A percentile compares a stretch with the other conserved stretches of the same genome.
Conservation (phyloP, 371 early-diverging fungal genomes). For the Saksenaea oblongispora region DNA sequence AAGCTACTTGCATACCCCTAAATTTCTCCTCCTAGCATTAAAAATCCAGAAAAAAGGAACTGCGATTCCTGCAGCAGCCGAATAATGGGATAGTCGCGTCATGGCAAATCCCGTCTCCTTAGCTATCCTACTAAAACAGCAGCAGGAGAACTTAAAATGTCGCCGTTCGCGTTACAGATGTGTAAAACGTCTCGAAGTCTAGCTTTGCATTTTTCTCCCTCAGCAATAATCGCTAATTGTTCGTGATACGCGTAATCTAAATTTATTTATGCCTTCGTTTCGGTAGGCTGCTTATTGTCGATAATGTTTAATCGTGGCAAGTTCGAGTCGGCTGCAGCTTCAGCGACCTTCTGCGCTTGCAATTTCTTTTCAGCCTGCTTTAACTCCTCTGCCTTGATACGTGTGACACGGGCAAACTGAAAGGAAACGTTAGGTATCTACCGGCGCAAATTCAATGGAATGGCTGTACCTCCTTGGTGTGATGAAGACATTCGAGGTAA, state of each 20-base stretch:
- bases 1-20: too few relatives aligned
- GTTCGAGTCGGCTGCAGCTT: slow-evolving; percentile 60
- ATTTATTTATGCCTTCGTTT: slow-evolving; percentile 31
- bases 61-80: too few relatives aligned
- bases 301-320: slow-evolving; percentile 60
- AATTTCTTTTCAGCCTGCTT: slow-evolving; percentile 61
- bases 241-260: neutral
- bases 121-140: too few relatives aligned
- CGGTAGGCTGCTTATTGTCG: slow-evolving; percentile 44
- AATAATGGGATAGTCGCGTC: too few relatives aligned
- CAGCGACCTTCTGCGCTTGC: slow-evolving; percentile 41
- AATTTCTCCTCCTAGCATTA: too few relatives aligned
- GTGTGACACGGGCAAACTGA: slow-evolving; percentile 60
- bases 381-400: slow-evolving; percentile 59
- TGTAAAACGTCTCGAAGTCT: neutral
- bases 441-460: neutral
- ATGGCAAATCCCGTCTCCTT: too few relatives aligned
- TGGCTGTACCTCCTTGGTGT: slow-evolving; percentile 73
- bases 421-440: neutral
- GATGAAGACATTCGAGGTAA: slow-evolving; percentile 83
- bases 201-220: neutral
- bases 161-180: neutral
- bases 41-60: too few relatives aligned
- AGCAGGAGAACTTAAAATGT: neutral
- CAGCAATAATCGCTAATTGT: neutral